Base-by-base conservation (phyloP, 2,329 filamentous ascomycete genomes). In the Botrytis medusae region DNA sequence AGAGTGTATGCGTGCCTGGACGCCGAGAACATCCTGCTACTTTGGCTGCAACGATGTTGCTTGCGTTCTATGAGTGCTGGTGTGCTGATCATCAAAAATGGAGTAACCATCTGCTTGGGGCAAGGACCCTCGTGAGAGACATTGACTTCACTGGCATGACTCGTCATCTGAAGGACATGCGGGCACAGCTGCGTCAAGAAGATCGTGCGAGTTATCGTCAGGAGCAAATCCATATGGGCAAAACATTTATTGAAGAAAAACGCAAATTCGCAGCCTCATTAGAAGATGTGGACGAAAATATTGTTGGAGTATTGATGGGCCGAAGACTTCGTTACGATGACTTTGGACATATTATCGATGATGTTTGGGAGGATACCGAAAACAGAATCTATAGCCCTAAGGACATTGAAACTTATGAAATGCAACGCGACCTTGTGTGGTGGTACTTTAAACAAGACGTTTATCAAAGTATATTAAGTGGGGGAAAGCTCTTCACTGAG, bases 401-500 rank as follows among this genome's bases (percentile, higher is more conserved):
- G 75, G 95, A 98, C 74, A 87, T 97, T 65, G 91, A 93, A 75
- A 90, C 88, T 59, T 97, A 93, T 79, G 92, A 96, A 79, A 91
- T 92, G 25, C 86, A 96, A 57, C 90, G 92, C 76, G 96, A 98
- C 82, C 83, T 98, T 8, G 97, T 92, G 80, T 99, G 95, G 95
- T 98, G 94, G 93, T 98, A 95, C 81, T 91, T 89, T 78, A 97
- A 97, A 82, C 96, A 98, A 85, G 96, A 98, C 81, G 90, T 93
- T 14, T 97, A 95, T 78, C 95, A 98, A 81, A 94, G 93, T 80
- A 89, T 98, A 74, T 85, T 98, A 37, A 96, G 95, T 77, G 95
- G 94, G 14, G 95, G 95, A 60, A 88, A 88, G 75, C 85, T 97
- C 64, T 91, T 98, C 70, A 77, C 97, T 86, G 90, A 94, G 61